Evolutionary conservation across 2,329 filamentous ascomycete genomes (phyloP).

Genomic region (Phaeosphaeria sp.): DNA sequence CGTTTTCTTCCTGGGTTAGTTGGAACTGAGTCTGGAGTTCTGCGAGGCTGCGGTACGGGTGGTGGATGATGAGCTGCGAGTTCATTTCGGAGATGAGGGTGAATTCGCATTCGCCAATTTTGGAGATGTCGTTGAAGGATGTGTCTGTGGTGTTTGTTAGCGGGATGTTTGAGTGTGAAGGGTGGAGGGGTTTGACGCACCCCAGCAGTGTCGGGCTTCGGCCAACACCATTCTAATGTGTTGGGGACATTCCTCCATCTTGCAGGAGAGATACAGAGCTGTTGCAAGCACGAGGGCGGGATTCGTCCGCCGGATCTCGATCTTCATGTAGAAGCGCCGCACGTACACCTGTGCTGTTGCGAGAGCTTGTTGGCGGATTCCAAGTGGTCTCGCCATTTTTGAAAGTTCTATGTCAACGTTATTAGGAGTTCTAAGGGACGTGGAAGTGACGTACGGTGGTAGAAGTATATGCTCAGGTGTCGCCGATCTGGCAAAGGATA

Average conservation of each 20-base stretch:
- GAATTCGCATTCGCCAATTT: conserved; percentile 93
- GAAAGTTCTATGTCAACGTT: conserved; percentile 77
- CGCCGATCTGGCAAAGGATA: conserved; percentile 83
- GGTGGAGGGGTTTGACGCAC: conserved; percentile 13
- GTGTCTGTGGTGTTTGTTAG: conserved; percentile 35
- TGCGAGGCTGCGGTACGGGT: conserved; percentile 83
- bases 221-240: conserved; percentile 90
- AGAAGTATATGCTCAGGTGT: conserved; percentile 89
- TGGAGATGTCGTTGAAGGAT: conserved; percentile 70
- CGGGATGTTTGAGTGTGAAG: not conserved
- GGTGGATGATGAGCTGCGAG: conserved; percentile 87
- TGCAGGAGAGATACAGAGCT: conserved; percentile 92
- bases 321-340: conserved; percentile 88
- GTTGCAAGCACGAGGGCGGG: conserved; percentile 94
- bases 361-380: conserved; percentile 86
- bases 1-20: conserved; percentile 78
- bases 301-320: conserved; percentile 91
- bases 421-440: too few relatives aligned
- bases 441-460: conserved; percentile 80
- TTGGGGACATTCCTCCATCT: conserved; percentile 97
- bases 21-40: conserved; percentile 73
- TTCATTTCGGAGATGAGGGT: conserved; percentile 89
- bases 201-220: conserved; percentile 76
- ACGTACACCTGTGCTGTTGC: conserved; percentile 95
- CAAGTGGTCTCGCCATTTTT: conserved; percentile 83